Evolutionary conservation across 805 yeast species (phyloP).

Genomic region (Naumovozyma castellii): DNA sequence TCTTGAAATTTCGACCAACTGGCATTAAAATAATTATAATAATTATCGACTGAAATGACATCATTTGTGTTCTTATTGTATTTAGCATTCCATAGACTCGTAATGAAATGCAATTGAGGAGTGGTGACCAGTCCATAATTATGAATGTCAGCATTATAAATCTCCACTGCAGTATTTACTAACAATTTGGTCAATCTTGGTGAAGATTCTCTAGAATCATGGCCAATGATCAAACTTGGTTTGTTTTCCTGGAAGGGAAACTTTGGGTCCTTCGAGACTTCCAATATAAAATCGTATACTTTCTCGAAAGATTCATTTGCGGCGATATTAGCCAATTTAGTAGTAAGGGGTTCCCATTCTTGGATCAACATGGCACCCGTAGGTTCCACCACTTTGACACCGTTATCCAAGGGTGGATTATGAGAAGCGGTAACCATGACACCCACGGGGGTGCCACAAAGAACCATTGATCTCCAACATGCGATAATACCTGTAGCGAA

Average conservation of each 20-base stretch:
- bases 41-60: conserved; percentile 37
- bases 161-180: conserved; percentile 48
- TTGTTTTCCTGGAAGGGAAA: conserved; percentile 7
- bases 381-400: conserved; percentile 91
- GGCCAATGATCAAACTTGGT: conserved; percentile 56
- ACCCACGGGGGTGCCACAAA: conserved; percentile 62
- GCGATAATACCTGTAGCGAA: conserved; percentile 80
- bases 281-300: conserved; percentile 25
- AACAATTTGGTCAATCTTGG: conserved; percentile 38
- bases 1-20: conserved; percentile 22
- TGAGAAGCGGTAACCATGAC: conserved; percentile 95
- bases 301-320: conserved; percentile 36
- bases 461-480: conserved; percentile 60
- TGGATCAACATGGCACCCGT: conserved; percentile 80
- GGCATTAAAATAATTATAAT: conserved; percentile 50
- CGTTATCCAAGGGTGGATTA: conserved; percentile 86
- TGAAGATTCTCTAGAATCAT: conserved; percentile 86
- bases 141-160: conserved; percentile 41
- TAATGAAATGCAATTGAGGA: conserved; percentile 87
- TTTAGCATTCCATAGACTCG: conserved; percentile 49
- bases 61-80: conserved; percentile 34
- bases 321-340: conserved; percentile 59
- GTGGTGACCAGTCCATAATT: conserved; percentile 74
- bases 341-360: conserved; percentile 77
- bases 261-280: conserved; percentile 19